Percentiles rank a stretch among this genome's conserved stretches.
Evolutionary conservation across 1,139 yeast species (phyloP).

Genomic region (Spathaspora jeffriesii): DNA sequence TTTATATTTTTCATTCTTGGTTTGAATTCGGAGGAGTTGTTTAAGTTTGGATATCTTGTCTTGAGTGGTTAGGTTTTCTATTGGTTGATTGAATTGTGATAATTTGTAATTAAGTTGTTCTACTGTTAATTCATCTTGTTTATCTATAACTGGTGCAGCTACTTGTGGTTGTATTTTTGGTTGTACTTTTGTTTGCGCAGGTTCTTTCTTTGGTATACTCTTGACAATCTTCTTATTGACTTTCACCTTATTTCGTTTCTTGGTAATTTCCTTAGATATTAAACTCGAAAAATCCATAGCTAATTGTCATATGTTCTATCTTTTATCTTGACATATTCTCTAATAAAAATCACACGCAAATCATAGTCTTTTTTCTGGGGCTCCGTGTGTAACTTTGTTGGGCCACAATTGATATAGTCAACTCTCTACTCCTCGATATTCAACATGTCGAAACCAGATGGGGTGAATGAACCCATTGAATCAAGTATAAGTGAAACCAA

Average conservation of each 20-base stretch:
- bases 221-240: conserved; percentile 15
- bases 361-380: too few relatives aligned
- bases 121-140: conserved; percentile 31
- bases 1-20: conserved; percentile 14
- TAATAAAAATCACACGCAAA: background rate
- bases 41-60: conserved; percentile 13
- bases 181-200: background rate
- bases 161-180: background rate
- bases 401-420: background rate
- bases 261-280: conserved; percentile 15
- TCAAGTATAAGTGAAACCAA: background rate
- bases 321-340: too few relatives aligned
- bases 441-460: conserved; percentile 7
- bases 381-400: too few relatives aligned
- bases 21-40: conserved; percentile 10
- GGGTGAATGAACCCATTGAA: background rate
- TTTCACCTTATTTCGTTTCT: conserved; percentile 10
- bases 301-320: too few relatives aligned
- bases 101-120: conserved; percentile 15
- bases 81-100: conserved; percentile 10
- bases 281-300: conserved; percentile 18
- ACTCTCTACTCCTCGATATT: background rate
- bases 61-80: conserved; percentile 7
- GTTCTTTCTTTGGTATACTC: conserved; percentile 12
- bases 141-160: too few relatives aligned